A percentile compares a stretch with the other conserved stretches of the same genome.
Conservation (phyloP, 495 filamentous ascomycete genomes). For the Hypoxylon perforatum region DNA sequence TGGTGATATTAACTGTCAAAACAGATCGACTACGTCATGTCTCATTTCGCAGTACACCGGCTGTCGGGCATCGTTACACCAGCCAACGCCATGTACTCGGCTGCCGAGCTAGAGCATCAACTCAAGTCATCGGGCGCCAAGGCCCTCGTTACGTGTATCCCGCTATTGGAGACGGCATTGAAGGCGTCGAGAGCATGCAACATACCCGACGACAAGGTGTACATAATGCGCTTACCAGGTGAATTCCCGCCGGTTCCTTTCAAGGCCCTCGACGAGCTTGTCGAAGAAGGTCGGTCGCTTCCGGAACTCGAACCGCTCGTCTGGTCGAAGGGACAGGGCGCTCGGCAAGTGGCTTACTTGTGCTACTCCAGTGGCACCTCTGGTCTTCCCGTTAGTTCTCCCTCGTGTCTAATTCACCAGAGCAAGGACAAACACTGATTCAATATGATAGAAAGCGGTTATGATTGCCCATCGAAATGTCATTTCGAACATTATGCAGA, state of each 20-base stretch:
- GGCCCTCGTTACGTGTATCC: conserved; percentile 81
- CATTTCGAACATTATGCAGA: conserved; percentile 83
- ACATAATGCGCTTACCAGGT: conserved; percentile 76
- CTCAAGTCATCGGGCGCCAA: conserved; percentile 79
- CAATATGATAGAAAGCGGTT: conserved; percentile 79
- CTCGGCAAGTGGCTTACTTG: conserved; percentile 80
- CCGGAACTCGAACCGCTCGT: conserved; percentile 71
- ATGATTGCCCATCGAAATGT: conserved; percentile 93
- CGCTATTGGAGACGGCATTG: conserved; percentile 75
- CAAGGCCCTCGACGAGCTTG: conserved; percentile 77
- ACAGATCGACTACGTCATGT: conserved; percentile 82
- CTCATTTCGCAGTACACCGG: conserved; percentile 80
- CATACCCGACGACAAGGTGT: conserved; percentile 78
- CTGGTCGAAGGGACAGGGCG: conserved; percentile 80
- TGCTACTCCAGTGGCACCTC: conserved; percentile 94
- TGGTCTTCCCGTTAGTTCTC: conserved; percentile 74
- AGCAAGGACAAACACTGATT: conserved; percentile 9
- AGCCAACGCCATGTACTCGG: conserved; percentile 85
- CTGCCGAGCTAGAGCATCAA: conserved; percentile 80
- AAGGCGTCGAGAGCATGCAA: conserved; percentile 73
- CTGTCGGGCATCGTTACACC: conserved; percentile 80
- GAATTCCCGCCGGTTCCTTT: conserved; percentile 63
- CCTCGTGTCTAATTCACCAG: not conserved
- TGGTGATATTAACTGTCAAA: conserved; percentile 17
- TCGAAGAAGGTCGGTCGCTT: conserved; percentile 70